Conservation (phyloP, 768 basidiomycete species). For the Hydnomerulius pinastri region DNA sequence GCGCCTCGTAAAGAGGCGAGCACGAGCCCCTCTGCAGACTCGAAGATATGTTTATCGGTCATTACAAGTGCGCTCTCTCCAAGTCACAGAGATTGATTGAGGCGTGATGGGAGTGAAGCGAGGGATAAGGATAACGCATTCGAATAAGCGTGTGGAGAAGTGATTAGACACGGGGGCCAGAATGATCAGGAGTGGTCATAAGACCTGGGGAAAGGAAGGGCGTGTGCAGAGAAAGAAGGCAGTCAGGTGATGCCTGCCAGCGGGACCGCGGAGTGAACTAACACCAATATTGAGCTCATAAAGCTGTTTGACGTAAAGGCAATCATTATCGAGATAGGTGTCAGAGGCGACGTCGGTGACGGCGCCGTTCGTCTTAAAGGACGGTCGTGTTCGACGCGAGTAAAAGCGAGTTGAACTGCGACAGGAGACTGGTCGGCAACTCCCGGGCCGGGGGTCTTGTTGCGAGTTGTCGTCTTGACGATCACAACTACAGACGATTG, state of each 20-base stretch:
- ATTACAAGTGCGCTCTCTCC: conserved; percentile 21
- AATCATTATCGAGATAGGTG: not conserved
- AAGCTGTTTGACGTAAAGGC: not conserved
- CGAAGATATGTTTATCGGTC: conserved; percentile 46
- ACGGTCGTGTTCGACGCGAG: too few species aligned
- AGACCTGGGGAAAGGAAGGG: not conserved
- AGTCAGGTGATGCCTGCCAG: not conserved
- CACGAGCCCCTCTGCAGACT: conserved; percentile 43
- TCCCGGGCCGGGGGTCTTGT: too few species aligned
- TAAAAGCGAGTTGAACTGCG: too few species aligned
- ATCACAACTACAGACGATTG: too few species aligned
- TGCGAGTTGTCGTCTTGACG: too few species aligned
- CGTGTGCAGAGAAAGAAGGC: not conserved
- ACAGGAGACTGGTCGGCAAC: too few species aligned
- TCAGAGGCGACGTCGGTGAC: too few species aligned
- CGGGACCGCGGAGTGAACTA: not conserved
- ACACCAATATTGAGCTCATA: not conserved
- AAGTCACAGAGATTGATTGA: not conserved
- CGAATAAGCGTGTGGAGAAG: not conserved
- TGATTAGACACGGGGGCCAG: not conserved
- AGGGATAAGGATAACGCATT: not conserved
- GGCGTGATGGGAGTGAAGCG: not conserved
- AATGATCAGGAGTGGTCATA: not conserved
- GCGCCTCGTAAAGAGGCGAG: conserved; percentile 44
- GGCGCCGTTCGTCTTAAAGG: too few species aligned